Evolutionary conservation across 371 early-diverging fungal genomes (phyloP), one percentile per base, ranked within the genome.

Genomic region (Zancudomyces culisetae): DNA sequence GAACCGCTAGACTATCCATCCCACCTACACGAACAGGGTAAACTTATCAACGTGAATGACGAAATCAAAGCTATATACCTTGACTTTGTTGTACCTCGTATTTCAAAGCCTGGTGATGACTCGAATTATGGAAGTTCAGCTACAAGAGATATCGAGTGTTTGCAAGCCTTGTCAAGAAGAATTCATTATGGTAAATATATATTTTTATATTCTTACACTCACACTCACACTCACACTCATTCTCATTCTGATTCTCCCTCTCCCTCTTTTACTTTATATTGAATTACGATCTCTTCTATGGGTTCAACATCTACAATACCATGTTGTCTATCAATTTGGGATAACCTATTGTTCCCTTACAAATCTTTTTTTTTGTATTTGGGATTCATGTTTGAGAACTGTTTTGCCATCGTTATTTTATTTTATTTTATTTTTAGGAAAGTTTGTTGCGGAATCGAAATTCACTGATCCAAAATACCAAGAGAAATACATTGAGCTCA

Each of bases 391-490:
- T n/a, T n/a, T n/a, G n/a, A n/a, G n/a, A n/a, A n/a, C n/a, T n/a
- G n/a, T n/a, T n/a, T n/a, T n/a, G n/a, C n/a, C n/a, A n/a, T n/a
- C n/a, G n/a, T n/a, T n/a, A n/a, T n/a, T n/a, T n/a, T n/a, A 35
- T 35, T 35, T 35, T 35, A 22, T 47, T 15, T 15, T 20, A 22
- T 22, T 26, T 23, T 6, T 47, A 47, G 48, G 48, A 12, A 94
- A 93, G 69, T 94, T 87, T 56, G 85, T 92, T 43, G 94, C 94
- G 23, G 97, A 96, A 62, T 81, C 90, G 26, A 94, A 94, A 66
- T 96, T 90, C 67, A 76, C 74, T 58, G 84, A 85, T 60, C 85
- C 87, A 3, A 49, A 55, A 27, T 46, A 70, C 20, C 84, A 80
- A 52, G 74, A 77, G 29, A 71, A 75, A 54, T 94, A 92, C 60